These are phyloP conservation scores for Vanrija humicola DNA, from an alignment of 1,284 basidiomycete species.

Conservation along the genomic window DNA sequence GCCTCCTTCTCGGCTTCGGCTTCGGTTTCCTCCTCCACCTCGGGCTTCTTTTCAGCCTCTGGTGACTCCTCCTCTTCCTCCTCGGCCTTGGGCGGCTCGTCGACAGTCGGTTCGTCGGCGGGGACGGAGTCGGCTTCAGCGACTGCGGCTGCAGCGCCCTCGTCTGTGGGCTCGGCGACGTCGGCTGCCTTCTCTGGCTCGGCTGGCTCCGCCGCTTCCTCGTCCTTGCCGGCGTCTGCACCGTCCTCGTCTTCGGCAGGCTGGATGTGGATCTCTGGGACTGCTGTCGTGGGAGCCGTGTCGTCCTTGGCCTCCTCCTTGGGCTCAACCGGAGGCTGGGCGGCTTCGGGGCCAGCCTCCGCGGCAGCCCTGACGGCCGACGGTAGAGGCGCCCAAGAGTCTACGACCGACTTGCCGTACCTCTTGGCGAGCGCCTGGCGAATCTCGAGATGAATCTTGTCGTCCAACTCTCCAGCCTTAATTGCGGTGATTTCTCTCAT, in stretches of 20 bases:
- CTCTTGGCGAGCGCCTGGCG: slow-evolving; percentile 32
- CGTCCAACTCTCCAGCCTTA: slow-evolving; percentile 64
- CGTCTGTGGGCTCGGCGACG: background rate
- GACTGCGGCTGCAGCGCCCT: background rate
- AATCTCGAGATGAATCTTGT: slow-evolving; percentile 54
- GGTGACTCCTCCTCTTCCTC: background rate
- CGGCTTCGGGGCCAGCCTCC: slow-evolving; percentile 21
- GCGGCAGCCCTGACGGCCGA: slow-evolving; percentile 29
- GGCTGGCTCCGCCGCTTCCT: background rate
- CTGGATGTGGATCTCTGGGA: background rate
- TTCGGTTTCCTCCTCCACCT: background rate
- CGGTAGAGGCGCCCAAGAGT: slow-evolving; percentile 36
- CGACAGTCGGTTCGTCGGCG: background rate
- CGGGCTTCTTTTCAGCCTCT: slow-evolving; percentile 2
- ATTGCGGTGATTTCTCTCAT: slow-evolving; percentile 58
- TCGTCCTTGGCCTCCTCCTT: background rate
- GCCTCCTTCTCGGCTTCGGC: background rate
- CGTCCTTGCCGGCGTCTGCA: background rate
- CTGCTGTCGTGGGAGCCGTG: background rate
- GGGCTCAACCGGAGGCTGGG: slow-evolving; percentile 1
- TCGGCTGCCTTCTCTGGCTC: slow-evolving; percentile 2
- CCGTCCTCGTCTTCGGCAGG: background rate
- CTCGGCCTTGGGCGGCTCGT: background rate
- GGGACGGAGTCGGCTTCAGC: background rate
- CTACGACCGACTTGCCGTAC: slow-evolving; percentile 40